These are phyloP conservation scores for Trichocomaceae sp. DNA, from an alignment of 2,329 filamentous ascomycete genomes.

Conservation along the genomic window DNA sequence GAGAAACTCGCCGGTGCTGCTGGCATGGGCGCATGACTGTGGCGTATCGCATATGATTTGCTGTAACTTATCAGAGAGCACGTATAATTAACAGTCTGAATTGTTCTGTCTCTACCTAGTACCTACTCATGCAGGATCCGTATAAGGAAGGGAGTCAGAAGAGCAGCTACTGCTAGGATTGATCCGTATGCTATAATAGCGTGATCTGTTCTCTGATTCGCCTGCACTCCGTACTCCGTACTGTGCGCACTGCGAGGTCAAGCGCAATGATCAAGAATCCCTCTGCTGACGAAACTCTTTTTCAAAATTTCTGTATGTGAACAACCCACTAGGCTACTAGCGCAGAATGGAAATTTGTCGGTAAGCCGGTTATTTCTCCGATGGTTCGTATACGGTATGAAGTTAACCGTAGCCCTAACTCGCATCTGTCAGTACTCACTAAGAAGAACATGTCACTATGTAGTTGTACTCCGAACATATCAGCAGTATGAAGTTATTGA, in stretches of 20 bases:
- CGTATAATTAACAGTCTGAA: too few species aligned
- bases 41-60: not conserved
- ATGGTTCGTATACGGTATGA: not conserved
- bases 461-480: not conserved
- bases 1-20: not conserved
- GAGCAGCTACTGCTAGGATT: too few species aligned
- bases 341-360: not conserved
- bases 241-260: too few species aligned
- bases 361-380: not conserved
- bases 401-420: not conserved
- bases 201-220: too few species aligned
- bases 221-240: too few species aligned
- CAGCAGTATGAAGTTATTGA: not conserved
- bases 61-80: not conserved
- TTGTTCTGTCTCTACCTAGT: too few species aligned
- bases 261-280: not conserved
- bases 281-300: not conserved
- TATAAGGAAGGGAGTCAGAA: too few species aligned
- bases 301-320: not conserved
- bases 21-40: slow-evolving; percentile 6
- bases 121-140: too few species aligned
- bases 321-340: not conserved
- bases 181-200: too few species aligned
- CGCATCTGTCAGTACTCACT: not conserved
- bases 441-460: not conserved